Evolutionary conservation across 2,329 filamentous ascomycete species (phyloP), one percentile per base, ranked within the genome.

Genomic region (Penicillium hesseltinei): DNA sequence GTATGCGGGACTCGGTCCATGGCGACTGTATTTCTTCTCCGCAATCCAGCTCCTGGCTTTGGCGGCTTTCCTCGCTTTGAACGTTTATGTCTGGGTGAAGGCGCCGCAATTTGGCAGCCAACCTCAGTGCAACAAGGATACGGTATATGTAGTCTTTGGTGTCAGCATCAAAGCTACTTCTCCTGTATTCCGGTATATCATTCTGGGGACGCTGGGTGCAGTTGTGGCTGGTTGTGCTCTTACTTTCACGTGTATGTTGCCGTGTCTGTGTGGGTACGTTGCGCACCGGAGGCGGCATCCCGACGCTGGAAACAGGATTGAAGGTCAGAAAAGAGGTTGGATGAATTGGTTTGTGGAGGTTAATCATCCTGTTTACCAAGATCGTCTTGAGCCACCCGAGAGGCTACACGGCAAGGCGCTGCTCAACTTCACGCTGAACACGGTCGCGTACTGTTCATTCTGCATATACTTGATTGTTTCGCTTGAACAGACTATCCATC

Each of bases 401-500:
- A 53, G 43, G 17, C 29, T 63, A 19, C 38, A 51, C n/a, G 56
- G 59, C 2, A 49, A 60, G 31, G 51, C 42, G 9, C 42, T 62
- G 42, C 51, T 51, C 21, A 54, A 47, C 27, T 60, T 51, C 19
- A 60, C 59, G 3, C n/a, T 62, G 19, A 62, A 58, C 27, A 58
- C 45, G 45, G 42, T 52, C 23, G 61, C 54, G 10, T 63, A 63
- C 23, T 58, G 54, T 29, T 49, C 59, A 5, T 50, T 63, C 25
- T 63, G 59, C 27, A 56, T 63, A 19, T 63, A 63, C 23, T 29
- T 63, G 54, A 63, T 63, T 23, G 61, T 62, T 15, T 60, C 61
- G n/a, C 35, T 63, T 31, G 61, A 63, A n/a, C 60, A 63, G 55
- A 60, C 57, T n/a, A 60, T 62, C 19, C 21, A 50, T 27, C 61